A percentile compares a stretch with the other conserved stretches of the same genome.
Conservation (phyloP, 805 yeast species). For the Yamadazyma philogaea region DNA sequence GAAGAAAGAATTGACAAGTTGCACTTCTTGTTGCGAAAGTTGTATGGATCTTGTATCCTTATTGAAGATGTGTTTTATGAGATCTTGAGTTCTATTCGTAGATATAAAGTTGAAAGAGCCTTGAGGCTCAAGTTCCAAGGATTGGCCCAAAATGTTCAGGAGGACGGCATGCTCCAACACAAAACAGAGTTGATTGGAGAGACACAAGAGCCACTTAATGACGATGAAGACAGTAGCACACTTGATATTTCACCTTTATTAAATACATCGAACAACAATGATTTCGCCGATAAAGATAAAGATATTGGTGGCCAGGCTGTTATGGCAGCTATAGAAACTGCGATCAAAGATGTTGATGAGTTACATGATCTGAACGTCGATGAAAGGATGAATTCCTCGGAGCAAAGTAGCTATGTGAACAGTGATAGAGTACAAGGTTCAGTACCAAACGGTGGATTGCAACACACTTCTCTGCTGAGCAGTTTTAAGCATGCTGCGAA, state of each 20-base stretch:
- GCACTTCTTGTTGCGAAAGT: conserved; percentile 24
- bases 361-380: too few species aligned
- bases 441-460: too few species aligned
- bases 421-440: too few species aligned
- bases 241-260: not conserved
- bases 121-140: not conserved
- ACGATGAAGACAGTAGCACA: not conserved
- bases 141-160: not conserved
- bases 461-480: too few species aligned
- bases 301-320: not conserved
- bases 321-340: not conserved
- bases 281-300: not conserved
- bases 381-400: too few species aligned
- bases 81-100: conserved; percentile 17
- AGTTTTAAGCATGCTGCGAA: too few species aligned
- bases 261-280: not conserved
- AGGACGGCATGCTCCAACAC: not conserved
- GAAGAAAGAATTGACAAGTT: conserved; percentile 21
- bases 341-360: not conserved
- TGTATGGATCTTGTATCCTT: conserved; percentile 30
- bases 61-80: conserved; percentile 21
- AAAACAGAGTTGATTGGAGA: not conserved
- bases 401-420: too few species aligned
- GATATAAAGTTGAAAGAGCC: conserved; percentile 4
- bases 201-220: not conserved